phyloP scores from a whole-genome alignment of 1,284 basidiomycete species.

The Leccinum angustisporum region DNA sequence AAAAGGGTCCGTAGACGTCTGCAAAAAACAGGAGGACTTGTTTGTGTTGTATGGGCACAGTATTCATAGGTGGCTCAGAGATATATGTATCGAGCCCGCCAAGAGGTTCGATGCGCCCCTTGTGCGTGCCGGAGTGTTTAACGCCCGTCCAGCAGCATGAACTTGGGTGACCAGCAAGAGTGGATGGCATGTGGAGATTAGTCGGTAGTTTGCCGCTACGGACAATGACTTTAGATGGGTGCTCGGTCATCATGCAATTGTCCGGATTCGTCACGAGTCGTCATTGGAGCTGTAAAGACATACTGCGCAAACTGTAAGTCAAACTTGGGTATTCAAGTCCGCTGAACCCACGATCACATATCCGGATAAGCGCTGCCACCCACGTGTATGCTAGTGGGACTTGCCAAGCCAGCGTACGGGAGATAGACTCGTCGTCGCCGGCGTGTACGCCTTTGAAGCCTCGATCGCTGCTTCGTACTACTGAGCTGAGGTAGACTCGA shows the following conservation, averaged over 20 bases:
- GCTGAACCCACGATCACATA: background rate
- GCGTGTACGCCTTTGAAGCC: too few relatives aligned
- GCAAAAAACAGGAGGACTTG: conserved; percentile 50
- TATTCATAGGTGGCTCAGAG: conserved; percentile 38
- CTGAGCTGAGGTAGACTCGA: conserved; percentile 5
- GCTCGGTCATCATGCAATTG: background rate
- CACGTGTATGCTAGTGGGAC: background rate
- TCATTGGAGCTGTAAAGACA: too few relatives aligned
- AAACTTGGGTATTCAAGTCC: too few relatives aligned
- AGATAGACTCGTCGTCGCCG: background rate
- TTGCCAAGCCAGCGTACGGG: background rate
- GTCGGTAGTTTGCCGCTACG: background rate
- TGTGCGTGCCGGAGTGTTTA: conserved; percentile 47
- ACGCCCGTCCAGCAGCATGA: conserved; percentile 47
- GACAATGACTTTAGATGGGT: background rate
- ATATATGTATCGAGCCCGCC: conserved; percentile 52
- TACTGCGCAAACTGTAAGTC: background rate
- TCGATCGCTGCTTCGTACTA: too few relatives aligned
- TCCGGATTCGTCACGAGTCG: background rate
- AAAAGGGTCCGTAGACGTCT: conserved; percentile 49
- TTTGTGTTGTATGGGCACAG: conserved; percentile 22
- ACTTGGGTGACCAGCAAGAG: conserved; percentile 30
- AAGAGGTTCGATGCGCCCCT: conserved; percentile 43
- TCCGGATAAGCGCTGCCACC: background rate
- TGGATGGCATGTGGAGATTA: conserved; percentile 15